Evolutionary conservation across 2,329 filamentous ascomycete species (phyloP).

Genomic region (Zalaria obscura): DNA sequence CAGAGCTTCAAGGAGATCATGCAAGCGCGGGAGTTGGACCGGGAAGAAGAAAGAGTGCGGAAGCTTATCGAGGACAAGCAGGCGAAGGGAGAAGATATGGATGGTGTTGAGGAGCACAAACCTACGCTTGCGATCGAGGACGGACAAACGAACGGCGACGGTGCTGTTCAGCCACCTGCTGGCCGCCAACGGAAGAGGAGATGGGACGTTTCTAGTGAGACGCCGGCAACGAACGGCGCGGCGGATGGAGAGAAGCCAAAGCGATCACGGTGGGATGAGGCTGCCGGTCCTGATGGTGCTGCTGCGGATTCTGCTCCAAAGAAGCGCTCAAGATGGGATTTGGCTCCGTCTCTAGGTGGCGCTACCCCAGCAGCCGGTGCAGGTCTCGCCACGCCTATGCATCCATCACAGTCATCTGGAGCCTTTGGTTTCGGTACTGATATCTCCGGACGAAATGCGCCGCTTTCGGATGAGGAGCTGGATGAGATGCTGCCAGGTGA

Average conservation of each 20-base stretch:
- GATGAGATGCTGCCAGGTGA: slow-evolving; percentile 64
- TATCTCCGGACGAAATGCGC: slow-evolving; percentile 61
- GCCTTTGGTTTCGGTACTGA: slow-evolving; percentile 61
- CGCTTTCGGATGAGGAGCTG: slow-evolving; percentile 85
- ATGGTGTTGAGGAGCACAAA: slow-evolving; percentile 50
- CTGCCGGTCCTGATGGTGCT: slow-evolving; percentile 44
- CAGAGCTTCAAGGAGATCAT: slow-evolving; percentile 85
- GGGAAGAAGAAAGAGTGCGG: slow-evolving; percentile 79
- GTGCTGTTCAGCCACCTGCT: slow-evolving; percentile 33
- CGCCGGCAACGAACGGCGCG: slow-evolving; percentile 22
- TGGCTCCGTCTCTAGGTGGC: slow-evolving; percentile 53
- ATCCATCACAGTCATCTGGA: slow-evolving; percentile 42
- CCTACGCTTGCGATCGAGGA: slow-evolving; percentile 63
- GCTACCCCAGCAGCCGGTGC: slow-evolving; percentile 54
- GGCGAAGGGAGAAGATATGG: slow-evolving; percentile 56
- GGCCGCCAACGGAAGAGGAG: slow-evolving; percentile 76
- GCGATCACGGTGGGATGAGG: slow-evolving; percentile 78
- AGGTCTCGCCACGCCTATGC: slow-evolving; percentile 66
- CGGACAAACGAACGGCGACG: slow-evolving; percentile 53
- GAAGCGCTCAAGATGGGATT: slow-evolving; percentile 81
- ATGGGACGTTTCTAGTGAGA: slow-evolving; percentile 68
- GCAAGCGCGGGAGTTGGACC: slow-evolving; percentile 77
- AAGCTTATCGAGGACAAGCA: slow-evolving; percentile 67
- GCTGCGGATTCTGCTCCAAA: slow-evolving; percentile 46
- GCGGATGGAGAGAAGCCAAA: slow-evolving; percentile 34